A percentile compares a stretch with the other conserved stretches of the same genome.
These are phyloP conservation scores for Peronospora belbahrii DNA, from an alignment of 352 stramenopile species.

Conservation along the genomic window DNA sequence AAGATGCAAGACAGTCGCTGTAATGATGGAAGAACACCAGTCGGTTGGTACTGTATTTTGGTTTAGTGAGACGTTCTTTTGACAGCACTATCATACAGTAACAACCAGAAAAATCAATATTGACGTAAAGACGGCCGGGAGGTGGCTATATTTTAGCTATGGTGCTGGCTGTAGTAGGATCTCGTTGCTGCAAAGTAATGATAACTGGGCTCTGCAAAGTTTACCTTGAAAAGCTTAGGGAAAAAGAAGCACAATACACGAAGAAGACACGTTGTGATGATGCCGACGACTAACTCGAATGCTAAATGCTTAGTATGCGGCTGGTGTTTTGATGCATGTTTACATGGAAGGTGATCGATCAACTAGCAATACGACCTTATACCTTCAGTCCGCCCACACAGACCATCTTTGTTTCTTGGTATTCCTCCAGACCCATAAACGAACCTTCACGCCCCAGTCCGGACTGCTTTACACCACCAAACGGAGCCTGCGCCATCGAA, in stretches of 20 bases:
- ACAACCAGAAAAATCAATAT: no score
- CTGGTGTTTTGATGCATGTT: no score
- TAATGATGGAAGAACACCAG: conserved; percentile 16
- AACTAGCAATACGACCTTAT: conserved; percentile 11
- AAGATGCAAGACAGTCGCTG: neutral
- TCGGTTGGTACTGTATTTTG: conserved; percentile 4
- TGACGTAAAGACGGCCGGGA: conserved; percentile 5
- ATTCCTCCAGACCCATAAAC: conserved; percentile 89
- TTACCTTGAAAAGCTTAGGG: no score
- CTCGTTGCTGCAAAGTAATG: no score
- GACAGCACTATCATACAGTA: neutral
- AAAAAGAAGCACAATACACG: no score
- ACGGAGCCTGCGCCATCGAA: conserved; percentile 82
- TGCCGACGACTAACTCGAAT: no score
- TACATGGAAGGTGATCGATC: no score
- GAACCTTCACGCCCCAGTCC: conserved; percentile 87
- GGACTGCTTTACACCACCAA: conserved; percentile 87
- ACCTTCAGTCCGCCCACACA: conserved; percentile 58
- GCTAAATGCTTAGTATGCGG: no score
- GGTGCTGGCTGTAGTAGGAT: no score
- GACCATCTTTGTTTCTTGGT: conserved; percentile 96
- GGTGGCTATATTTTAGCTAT: no score
- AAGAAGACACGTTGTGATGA: no score
- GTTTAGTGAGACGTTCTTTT: conserved; percentile 1
- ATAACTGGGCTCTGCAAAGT: no score